Base-by-base conservation (phyloP, 352 stramenopile species). In the Lagenidium sp. region DNA sequence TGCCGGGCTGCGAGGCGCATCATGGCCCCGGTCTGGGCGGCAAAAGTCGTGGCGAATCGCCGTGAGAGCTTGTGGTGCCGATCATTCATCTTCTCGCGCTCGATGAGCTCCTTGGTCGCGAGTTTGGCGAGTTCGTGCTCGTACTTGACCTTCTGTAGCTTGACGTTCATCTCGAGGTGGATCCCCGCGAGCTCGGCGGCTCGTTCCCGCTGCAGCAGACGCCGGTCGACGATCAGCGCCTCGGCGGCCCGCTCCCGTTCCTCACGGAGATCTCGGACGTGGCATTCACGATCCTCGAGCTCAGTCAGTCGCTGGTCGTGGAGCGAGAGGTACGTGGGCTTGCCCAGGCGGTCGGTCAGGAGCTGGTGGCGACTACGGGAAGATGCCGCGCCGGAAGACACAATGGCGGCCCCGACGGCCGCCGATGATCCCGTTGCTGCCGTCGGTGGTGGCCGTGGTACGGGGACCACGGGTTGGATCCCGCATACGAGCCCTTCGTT, bases 131-230 rank as follows among this genome's bases (percentile, higher is more conserved):
- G 36, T 31, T 76, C 65, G 19, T 55, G 68, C 39, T 70, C 64
- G 47, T 82, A 89, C n/a, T 56, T 60, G 29, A 74, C 61, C 19
- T 70, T 65, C 23, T 86, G 72, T 13, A 88, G 51, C 41, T 85
- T 81, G 40, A 86, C 71, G 42, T 82, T 60, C 20, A 86, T 69
- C 10, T 82, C 69, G 19, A 88, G 51, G 42, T 78, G 72, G 24
- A 77, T 69, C 1, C 60, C 62, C 1, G 74, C 68, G n/a, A 73
- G 44, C 42, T 80, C 65, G 3, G 62, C 77, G 0, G 65, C 65
- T 42, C 76, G 57, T 26, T 85, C 75, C 7, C 72, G 62, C 47
- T 88, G 71, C 4, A 78, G 38, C 57, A 83, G 82, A 15, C 68
- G 63, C 12, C 65, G 69, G 52, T 90, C 75, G 30, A 87, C 67